Conservation (phyloP, 176 grass and related monocot genomes). For the Carex littledalei region DNA sequence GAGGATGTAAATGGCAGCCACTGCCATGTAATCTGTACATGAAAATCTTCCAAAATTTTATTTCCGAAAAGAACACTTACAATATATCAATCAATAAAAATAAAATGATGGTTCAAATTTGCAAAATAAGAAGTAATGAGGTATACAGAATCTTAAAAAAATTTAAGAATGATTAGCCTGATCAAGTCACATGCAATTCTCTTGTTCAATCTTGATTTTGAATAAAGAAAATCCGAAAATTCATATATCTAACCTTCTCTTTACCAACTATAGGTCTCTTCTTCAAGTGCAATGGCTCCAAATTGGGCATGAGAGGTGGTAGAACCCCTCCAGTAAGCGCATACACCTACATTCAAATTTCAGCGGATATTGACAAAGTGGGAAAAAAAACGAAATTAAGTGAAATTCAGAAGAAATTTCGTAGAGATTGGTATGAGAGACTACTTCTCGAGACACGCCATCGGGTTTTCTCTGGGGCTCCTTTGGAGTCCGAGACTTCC, state of each 20-base stretch:
- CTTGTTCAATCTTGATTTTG: too few relatives aligned
- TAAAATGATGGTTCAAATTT: not conserved
- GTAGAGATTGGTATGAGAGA: not conserved
- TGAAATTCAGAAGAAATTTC: not conserved
- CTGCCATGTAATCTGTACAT: conserved; percentile 76
- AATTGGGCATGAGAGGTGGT: conserved; percentile 67
- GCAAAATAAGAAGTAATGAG: not conserved
- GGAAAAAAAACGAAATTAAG: not conserved
- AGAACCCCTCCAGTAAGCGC: conserved; percentile 65
- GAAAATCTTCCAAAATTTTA: conserved; percentile 21
- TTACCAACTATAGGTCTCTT: conserved; percentile 54
- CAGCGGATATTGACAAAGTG: too few relatives aligned
- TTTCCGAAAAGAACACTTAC: not conserved
- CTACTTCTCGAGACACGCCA: conserved; percentile 87
- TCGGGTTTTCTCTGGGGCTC: conserved; percentile 93
- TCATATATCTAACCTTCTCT: too few relatives aligned
- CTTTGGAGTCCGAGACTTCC: conserved; percentile 76
- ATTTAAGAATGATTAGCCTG: too few relatives aligned
- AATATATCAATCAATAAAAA: not conserved
- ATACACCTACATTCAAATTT: too few relatives aligned
- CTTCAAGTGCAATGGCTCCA: conserved; percentile 83
- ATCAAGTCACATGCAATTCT: too few relatives aligned
- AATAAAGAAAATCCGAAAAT: too few relatives aligned
- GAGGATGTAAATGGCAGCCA: conserved; percentile 93
- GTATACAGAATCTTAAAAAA: too few relatives aligned